phyloP scores from a whole-genome alignment of 176 grass and related monocot genomes.

The Triticum monococcum region DNA sequence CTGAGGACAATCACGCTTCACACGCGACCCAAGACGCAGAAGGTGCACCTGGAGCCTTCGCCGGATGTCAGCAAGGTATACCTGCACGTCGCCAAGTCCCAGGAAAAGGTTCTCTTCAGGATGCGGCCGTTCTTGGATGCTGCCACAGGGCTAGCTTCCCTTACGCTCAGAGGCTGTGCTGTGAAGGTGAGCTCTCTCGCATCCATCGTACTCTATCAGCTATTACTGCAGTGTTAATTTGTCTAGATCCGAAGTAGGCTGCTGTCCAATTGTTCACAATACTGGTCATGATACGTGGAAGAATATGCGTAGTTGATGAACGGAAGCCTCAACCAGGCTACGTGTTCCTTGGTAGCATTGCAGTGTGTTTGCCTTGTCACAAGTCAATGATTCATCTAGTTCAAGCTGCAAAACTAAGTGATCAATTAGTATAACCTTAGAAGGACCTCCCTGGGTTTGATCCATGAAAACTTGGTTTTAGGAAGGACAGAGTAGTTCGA shows the following conservation, averaged over 20 bases:
- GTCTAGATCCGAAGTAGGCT: not conserved
- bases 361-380: not conserved
- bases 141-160: constrained; percentile 26
- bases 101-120: not conserved
- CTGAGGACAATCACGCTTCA: constrained; percentile 36
- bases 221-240: not conserved
- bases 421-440: not conserved
- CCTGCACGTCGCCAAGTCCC: constrained; percentile 35
- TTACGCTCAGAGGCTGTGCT: constrained; percentile 35
- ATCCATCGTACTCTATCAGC: not conserved
- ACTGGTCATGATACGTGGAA: not conserved
- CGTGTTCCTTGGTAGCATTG: not conserved
- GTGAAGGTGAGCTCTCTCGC: constrained; percentile 36
- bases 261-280: not conserved
- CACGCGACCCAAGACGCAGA: constrained; percentile 14
- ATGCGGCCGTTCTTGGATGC: constrained; percentile 41
- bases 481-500: not conserved
- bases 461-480: not conserved
- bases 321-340: not conserved
- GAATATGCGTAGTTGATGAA: not conserved
- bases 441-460: not conserved
- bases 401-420: not conserved
- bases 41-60: constrained; percentile 8
- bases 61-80: constrained; percentile 44
- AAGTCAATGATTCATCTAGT: not conserved